Evolutionary conservation across 225 moss, liverwort and hornwort species (phyloP).

Genomic region (Pseudisothecium myosuroides): DNA sequence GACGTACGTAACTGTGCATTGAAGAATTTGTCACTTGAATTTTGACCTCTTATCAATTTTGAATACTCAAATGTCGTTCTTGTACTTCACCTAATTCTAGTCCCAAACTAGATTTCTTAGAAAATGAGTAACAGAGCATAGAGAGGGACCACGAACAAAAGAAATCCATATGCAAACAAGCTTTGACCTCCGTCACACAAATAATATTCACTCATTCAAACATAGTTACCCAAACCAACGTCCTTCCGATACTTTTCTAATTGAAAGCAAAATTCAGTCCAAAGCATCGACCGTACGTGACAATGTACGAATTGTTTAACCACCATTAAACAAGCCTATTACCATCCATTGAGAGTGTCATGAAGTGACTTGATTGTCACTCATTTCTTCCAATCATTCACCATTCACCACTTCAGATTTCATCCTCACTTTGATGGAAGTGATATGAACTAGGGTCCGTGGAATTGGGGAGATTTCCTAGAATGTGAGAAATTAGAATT

Average conservation of each 20-base stretch:
- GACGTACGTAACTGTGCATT: background rate
- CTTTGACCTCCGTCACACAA: background rate
- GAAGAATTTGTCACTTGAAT: background rate
- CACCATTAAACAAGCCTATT: background rate
- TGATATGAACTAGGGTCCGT: background rate
- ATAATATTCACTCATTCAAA: background rate
- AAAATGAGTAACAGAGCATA: background rate
- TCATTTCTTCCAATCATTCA: background rate
- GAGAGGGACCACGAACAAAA: background rate
- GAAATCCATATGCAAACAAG: background rate
- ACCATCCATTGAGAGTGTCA: background rate
- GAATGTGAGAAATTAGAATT: background rate
- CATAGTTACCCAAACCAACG: background rate
- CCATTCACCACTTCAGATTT: background rate
- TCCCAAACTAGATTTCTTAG: background rate
- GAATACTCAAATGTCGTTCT: background rate
- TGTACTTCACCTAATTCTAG: background rate
- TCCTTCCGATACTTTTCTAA: background rate
- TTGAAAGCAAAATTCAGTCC: background rate
- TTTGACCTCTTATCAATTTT: background rate
- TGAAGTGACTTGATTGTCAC: background rate
- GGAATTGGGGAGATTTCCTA: background rate
- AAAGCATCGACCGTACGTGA: background rate
- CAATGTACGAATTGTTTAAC: background rate
- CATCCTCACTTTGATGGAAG: background rate